Base-by-base conservation (phyloP, 2,329 filamentous ascomycete genomes). In the Ploettnerulaceae sp. region DNA sequence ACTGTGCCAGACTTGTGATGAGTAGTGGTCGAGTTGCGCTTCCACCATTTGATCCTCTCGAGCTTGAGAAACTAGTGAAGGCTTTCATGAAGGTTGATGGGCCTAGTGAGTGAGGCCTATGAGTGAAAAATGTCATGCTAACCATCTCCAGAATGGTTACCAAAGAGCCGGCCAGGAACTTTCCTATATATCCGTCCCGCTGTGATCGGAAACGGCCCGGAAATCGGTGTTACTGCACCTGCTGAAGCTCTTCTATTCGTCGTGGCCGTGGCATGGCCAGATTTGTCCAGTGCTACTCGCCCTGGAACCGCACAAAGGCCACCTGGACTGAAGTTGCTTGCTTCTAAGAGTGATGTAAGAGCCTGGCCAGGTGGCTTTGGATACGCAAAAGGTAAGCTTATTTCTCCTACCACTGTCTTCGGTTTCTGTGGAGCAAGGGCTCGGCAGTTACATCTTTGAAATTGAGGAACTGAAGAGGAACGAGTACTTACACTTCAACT, bases 341-440 rank as follows among this genome's bases (percentile, higher is more conserved):
- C 89, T 0, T 87, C 79, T 28, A 79, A 81, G 49, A 82, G 89
- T 57, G 87, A 95, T 67, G 87, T 84, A 47, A 84, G 90, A 56
- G 89, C 90, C 9, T 96, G 90, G 90, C 89, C 88, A 17, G 90
- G 90, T 55, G 90, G 90, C 3, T 95, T 94, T 66, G 90, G 90
- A 2, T 90, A 86, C 63, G 88, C 89, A 51, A 96, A 96, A 71
- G 79, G 96, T 25, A 90, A 90, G 45, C 90, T 89, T 49, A 95
- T 95, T 72, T 95, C 95, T 67, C 90, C 89, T 0, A 89, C 90
- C 12, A 82, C 79, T 9, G n/a, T 76, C 2, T 39, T 3, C 15
- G 22, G 9, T 8, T 12, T 22, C 12, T 14, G 3, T 32, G 7
- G 3, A 34, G 31, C n/a, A n/a, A n/a, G n/a, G n/a, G n/a, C n/a